These are phyloP conservation scores for Saturnispora diversa DNA, from an alignment of 805 yeast genomes.

Conservation along the genomic window DNA sequence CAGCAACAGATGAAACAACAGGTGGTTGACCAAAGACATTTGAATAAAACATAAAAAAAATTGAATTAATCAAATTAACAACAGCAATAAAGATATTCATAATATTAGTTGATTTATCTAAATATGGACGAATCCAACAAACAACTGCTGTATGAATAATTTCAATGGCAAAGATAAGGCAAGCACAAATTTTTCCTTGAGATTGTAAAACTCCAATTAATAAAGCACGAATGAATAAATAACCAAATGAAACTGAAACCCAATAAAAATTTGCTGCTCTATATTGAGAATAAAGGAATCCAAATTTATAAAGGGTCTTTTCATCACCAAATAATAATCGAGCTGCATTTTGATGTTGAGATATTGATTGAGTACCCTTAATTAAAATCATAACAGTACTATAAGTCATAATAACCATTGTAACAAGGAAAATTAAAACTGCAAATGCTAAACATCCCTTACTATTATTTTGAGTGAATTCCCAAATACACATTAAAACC, in stretches of 20 bases:
- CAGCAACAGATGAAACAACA: constrained; percentile 87
- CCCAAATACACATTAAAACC: constrained; percentile 78
- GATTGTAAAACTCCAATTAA: constrained; percentile 81
- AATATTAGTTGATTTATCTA: constrained; percentile 92
- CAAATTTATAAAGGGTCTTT: constrained; percentile 73
- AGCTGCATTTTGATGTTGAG: constrained; percentile 83
- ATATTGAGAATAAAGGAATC: constrained; percentile 87
- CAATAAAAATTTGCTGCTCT: constrained; percentile 84
- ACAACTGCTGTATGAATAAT: constrained; percentile 56
- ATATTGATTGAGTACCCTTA: constrained; percentile 65
- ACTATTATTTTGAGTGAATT: constrained; percentile 75
- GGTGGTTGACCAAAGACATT: constrained; percentile 75
- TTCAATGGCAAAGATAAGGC: constrained; percentile 69
- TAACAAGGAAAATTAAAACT: constrained; percentile 52
- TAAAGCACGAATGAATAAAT: constrained; percentile 65
- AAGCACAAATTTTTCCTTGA: constrained; percentile 75
- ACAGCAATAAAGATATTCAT: constrained; percentile 82
- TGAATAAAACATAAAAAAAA: constrained; percentile 85
- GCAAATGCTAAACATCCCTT: constrained; percentile 80
- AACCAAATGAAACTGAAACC: constrained; percentile 54
- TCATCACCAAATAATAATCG: constrained; percentile 82
- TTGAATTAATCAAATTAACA: constrained; percentile 71
- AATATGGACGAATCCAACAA: constrained; percentile 74
- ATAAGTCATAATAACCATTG: constrained; percentile 52
- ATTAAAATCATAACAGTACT: constrained; percentile 68